These are phyloP conservation scores for Alternaria consortialis DNA, from an alignment of 2,329 filamentous ascomycete genomes.

Conservation along the genomic window DNA sequence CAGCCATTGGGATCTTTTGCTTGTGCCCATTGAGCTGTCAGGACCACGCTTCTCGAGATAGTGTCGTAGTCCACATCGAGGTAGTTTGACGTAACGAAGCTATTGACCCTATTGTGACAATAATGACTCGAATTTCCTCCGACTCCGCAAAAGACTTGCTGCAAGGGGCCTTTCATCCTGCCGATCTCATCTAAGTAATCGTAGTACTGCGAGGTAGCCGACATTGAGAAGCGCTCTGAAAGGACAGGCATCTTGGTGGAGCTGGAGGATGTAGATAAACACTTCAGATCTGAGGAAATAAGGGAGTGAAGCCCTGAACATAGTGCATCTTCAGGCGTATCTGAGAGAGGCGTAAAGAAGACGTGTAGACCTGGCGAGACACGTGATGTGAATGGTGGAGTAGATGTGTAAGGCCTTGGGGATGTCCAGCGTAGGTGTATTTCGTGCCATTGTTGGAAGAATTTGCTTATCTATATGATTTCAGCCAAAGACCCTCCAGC, in stretches of 20 bases:
- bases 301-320: slow-evolving; percentile 67
- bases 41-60: slow-evolving; percentile 69
- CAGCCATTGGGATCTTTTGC: slow-evolving; percentile 13
- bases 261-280: slow-evolving; percentile 62
- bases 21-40: slow-evolving; percentile 70
- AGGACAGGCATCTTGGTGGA: slow-evolving; percentile 68
- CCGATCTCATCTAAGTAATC: slow-evolving; percentile 67
- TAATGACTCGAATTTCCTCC: background rate
- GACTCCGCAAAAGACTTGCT: slow-evolving; percentile 61
- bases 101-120: slow-evolving; percentile 62
- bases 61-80: slow-evolving; percentile 82
- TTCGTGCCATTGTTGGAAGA: slow-evolving; percentile 72
- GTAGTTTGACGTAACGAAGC: slow-evolving; percentile 65
- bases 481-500: background rate
- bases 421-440: slow-evolving; percentile 84
- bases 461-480: slow-evolving; percentile 62
- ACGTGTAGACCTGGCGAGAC: slow-evolving; percentile 83
- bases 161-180: slow-evolving; percentile 63
- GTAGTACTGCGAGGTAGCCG: slow-evolving; percentile 75
- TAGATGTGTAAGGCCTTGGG: slow-evolving; percentile 63
- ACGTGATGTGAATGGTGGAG: slow-evolving; percentile 77
- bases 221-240: slow-evolving; percentile 68
- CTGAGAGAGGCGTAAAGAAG: slow-evolving; percentile 70
- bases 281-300: slow-evolving; percentile 66
- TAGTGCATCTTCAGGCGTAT: slow-evolving; percentile 50